Base-by-base conservation (phyloP, 495 filamentous ascomycete genomes). In the Acidiella bohemica region DNA sequence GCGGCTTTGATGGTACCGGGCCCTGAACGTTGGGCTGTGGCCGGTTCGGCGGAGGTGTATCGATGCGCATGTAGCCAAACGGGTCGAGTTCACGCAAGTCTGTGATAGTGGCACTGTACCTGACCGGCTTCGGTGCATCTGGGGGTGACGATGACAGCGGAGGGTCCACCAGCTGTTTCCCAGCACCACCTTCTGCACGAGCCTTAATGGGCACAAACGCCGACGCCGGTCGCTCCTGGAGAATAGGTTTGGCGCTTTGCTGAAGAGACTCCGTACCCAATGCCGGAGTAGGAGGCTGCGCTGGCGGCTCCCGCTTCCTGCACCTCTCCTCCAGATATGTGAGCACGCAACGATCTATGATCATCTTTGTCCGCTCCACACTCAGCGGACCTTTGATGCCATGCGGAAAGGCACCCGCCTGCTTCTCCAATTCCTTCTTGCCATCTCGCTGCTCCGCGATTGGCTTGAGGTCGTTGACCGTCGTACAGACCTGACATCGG, bases 401-500 rank as follows among this genome's bases (percentile, higher is more conserved):
- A 12, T 24, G 26, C n/a, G 47, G 36, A 35, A 50, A 41, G 13
- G 26, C 36, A 0, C 31, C 39, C 21, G 28, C 30, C 6, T 55
- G 46, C 26, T 53, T 48, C 14, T 30, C 39, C 30, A 19, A 37
- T 5, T 44, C 28, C 19, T 47, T 50, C 19, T 32, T 46, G 16
- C 53, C 40, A 29, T 47, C 32, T 16, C 45, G 21, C 17, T 64
- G 60, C 18, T 41, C 43, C 9, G 55, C 41, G n/a, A 42, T 18
- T 16, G 73, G 73, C 43, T 73, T 70, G 33, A 93, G 54, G 54
- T 93, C 86, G 50, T 90, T 93, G 51, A 95, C 73, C 33, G 81
- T 93, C 50, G 84, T 63, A 59, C 87, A 95, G 33, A 80, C 74
- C 23, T 81, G 80, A 59, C 87, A 95, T 49, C 84, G 70, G 61